A percentile compares a stretch with the other conserved stretches of the same genome.
Conservation (phyloP, 352 stramenopile genomes). For the Pythium myriotylum region DNA sequence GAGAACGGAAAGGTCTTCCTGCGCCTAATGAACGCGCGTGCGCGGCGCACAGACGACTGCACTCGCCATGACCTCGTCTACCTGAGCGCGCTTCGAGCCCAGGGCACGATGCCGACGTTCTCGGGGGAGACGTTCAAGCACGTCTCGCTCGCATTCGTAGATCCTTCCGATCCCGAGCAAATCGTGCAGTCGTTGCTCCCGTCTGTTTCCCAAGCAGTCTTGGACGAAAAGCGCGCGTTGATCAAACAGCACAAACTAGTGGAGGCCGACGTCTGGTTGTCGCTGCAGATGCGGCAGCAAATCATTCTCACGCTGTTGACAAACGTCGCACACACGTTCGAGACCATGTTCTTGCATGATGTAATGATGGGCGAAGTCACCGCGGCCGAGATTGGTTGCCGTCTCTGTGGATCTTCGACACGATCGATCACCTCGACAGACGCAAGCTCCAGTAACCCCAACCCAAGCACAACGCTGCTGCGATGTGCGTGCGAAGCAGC, state of each 20-base stretch:
- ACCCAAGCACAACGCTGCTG: constrained; percentile 38
- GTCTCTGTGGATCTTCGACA: constrained; percentile 60
- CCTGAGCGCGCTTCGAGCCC: constrained; percentile 54
- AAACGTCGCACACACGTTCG: constrained; percentile 83
- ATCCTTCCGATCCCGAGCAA: constrained; percentile 70
- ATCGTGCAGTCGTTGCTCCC: constrained; percentile 78
- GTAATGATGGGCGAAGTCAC: constrained; percentile 69
- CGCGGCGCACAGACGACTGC: constrained; percentile 68
- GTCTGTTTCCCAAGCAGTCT: constrained; percentile 52
- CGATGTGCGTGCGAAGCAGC: constrained; percentile 72
- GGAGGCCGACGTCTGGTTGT: constrained; percentile 84
- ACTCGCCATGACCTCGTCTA: constrained; percentile 78
- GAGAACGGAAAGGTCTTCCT: constrained; percentile 82
- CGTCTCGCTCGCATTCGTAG: constrained; percentile 79
- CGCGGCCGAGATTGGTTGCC: constrained; percentile 64
- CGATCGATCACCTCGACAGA: constrained; percentile 21
- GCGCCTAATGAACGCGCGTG: constrained; percentile 75
- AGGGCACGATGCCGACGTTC: constrained; percentile 82
- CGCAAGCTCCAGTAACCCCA: not conserved
- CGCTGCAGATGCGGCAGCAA: constrained; percentile 86
- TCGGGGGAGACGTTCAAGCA: constrained; percentile 80
- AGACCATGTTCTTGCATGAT: constrained; percentile 80
- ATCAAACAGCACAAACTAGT: constrained; percentile 77
- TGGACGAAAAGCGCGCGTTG: constrained; percentile 65
- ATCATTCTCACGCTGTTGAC: constrained; percentile 80